Percentiles rank a stretch among this genome's conserved stretches.
These are phyloP conservation scores for Mortierella sp. DNA, from an alignment of 371 early-diverging fungal genomes.

Conservation along the genomic window DNA sequence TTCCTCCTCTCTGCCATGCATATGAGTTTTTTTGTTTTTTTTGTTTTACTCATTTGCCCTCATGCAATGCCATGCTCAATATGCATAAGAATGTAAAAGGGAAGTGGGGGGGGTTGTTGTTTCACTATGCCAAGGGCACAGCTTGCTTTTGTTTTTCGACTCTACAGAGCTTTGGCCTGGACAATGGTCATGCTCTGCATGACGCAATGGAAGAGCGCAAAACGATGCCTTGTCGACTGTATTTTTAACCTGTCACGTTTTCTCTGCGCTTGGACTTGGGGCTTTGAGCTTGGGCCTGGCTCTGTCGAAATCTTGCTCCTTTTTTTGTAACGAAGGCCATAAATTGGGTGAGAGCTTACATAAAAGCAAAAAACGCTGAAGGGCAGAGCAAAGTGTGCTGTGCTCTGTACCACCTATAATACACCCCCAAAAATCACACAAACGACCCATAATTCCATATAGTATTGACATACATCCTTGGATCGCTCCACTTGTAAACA, in stretches of 20 bases:
- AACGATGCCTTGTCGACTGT: not conserved
- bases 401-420: too few species aligned
- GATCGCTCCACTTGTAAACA: too few species aligned
- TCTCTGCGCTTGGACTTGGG: conserved; percentile 10
- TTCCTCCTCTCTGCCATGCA: conserved; percentile 5
- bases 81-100: not conserved
- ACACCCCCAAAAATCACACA: too few species aligned
- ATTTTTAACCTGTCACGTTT: conserved; percentile 9
- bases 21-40: not conserved
- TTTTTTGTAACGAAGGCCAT: too few species aligned
- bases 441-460: too few species aligned
- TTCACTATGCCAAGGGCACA: not conserved
- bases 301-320: too few species aligned
- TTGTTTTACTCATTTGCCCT: not conserved
- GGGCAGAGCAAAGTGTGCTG: too few species aligned
- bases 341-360: too few species aligned
- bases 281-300: not conserved
- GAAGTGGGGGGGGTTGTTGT: not conserved
- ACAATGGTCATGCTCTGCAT: too few species aligned
- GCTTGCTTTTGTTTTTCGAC: not conserved
- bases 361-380: too few species aligned
- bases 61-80: too few species aligned
- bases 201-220: not conserved
- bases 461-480: too few species aligned
- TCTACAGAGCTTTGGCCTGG: not conserved